phyloP scores from a whole-genome alignment of 495 filamentous ascomycete genomes.

The Aspergillus hancockii region DNA sequence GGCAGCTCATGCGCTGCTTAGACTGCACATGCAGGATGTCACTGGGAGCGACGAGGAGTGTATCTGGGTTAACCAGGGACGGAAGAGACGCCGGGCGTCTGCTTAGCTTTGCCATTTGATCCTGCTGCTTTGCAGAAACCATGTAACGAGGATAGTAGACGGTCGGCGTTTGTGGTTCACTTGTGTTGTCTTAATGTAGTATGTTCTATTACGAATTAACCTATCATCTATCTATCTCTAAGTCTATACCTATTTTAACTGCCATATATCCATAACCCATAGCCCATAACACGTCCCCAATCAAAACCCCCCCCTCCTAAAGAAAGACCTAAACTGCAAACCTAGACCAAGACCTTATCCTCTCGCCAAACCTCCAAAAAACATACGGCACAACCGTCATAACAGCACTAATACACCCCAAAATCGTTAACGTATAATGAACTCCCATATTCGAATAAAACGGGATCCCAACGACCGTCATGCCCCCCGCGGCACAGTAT shows the following conservation, averaged over 20 bases:
- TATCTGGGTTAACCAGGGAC: constrained; percentile 13
- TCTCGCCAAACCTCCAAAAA: constrained; percentile 45
- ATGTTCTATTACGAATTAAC: background rate
- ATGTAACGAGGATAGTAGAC: constrained; percentile 5
- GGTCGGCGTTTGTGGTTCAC: constrained; percentile 4
- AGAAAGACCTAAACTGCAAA: background rate
- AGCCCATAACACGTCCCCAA: too few species aligned
- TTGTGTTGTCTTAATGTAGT: background rate
- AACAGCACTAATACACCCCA: constrained; percentile 49
- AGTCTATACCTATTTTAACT: background rate
- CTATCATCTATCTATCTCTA: background rate
- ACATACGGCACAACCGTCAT: constrained; percentile 56
- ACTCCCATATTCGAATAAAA: constrained; percentile 57
- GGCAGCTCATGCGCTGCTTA: constrained; percentile 58
- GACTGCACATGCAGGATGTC: constrained; percentile 51
- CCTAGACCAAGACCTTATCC: constrained; percentile 33
- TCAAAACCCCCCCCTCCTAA: background rate
- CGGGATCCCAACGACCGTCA: constrained; percentile 50
- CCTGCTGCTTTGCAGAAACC: background rate
- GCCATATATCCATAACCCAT: background rate
- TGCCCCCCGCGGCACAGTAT: constrained; percentile 52
- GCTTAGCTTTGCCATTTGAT: constrained; percentile 9
- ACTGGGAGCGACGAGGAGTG: constrained; percentile 17
- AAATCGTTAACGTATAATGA: constrained; percentile 57
- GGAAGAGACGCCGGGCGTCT: constrained; percentile 21